These are phyloP conservation scores for Argentina anserina DNA, from an alignment of 306 rosid genomes.

Conservation along the genomic window DNA sequence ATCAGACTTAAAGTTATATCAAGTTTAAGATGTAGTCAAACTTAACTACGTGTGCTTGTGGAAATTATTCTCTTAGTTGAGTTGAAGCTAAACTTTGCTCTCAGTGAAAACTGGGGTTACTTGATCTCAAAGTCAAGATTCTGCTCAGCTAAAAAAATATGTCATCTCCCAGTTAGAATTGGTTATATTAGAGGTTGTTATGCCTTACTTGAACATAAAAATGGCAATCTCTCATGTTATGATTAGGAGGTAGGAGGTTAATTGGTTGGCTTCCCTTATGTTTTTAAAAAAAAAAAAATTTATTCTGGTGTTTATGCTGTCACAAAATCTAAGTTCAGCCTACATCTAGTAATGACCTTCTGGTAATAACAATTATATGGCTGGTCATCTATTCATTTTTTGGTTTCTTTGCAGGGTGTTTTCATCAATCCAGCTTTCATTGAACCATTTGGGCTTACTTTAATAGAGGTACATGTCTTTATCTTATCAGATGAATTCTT, in stretches of 20 bases:
- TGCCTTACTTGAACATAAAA: background rate
- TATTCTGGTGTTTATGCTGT: background rate
- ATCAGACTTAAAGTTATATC: background rate
- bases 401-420: constrained; percentile 42
- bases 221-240: background rate
- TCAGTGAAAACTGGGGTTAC: background rate
- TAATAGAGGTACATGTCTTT: constrained; percentile 41
- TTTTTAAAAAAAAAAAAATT: too few relatives aligned
- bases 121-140: background rate
- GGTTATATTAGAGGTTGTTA: background rate
- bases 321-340: background rate
- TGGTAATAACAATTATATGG: background rate
- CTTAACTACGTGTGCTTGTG: constrained; percentile 5
- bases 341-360: background rate
- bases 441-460: constrained; percentile 62
- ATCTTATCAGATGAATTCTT: constrained; percentile 4
- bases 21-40: background rate
- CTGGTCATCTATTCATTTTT: background rate
- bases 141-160: background rate
- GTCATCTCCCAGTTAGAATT: background rate
- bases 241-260: background rate
- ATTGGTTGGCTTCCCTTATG: background rate
- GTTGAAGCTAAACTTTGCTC: background rate
- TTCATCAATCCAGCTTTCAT: constrained; percentile 63
- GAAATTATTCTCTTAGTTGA: background rate